Evolutionary conservation across 2,329 filamentous ascomycete genomes (phyloP), one percentile per base, ranked within the genome.

Genomic region (Colletotrichum siamense): DNA sequence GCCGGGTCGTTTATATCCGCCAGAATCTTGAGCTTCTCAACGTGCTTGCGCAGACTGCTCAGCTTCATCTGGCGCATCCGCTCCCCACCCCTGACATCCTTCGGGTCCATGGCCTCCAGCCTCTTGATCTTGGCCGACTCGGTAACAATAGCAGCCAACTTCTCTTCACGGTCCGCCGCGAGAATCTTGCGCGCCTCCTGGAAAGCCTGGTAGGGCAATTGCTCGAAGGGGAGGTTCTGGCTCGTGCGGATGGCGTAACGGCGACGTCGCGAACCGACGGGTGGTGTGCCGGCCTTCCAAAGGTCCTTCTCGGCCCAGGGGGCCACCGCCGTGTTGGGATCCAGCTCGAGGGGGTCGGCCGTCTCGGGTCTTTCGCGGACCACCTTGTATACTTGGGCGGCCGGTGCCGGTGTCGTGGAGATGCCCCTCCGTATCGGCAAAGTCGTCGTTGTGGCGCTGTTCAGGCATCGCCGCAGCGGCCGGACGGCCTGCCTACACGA

Each of bases 121-220:
- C 89, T 88, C 71, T 91, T 90, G 82, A 99, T 94, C 84, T 93
- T 92, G 76, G 89, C 89, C 67, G 93, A 86, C 85, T 95, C 92
- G 32, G 85, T 88, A 67, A 91, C 87, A 74, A 99, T 96, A 81
- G 93, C 88, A 77, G 89, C 87, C 67, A 99, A 81, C 88, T 98
- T 99, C 86, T 96, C 91, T 79, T 93, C 88, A 55, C 96, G 92
- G 84, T 99, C 97, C 71, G 91, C 92, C 69, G 92, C 90, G 72
- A 99, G 88, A 65, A 99, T 86, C 83, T 95, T 95, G 78, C 96
- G 92, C 55, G 97, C 97, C 87, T 98, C 96, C 86, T 99, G 97
- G 88, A 99, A 99, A 86, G 95, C 97, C 89, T 99, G 96, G 87
- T 98, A 99, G 22, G 97, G 97, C 79, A 99, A 88, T 83, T 96